Percentiles rank a stretch among this genome's conserved stretches.
Conservation (phyloP, 2,329 filamentous ascomycete genomes). For the Penicillium brevicompactum region DNA sequence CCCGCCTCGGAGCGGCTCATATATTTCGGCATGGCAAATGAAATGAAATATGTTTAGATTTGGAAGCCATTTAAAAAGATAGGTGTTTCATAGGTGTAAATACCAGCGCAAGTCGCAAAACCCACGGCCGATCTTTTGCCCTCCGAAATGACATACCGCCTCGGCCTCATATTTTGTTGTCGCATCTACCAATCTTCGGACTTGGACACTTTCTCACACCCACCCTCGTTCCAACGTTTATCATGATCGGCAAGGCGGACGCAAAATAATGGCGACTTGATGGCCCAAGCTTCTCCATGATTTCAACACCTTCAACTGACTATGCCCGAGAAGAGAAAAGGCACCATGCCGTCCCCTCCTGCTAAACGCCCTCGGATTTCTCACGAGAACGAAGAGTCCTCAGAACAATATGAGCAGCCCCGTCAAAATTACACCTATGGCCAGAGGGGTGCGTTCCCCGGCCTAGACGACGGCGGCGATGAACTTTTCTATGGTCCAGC, state of each 20-base stretch:
- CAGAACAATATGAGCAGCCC: constrained; percentile 38
- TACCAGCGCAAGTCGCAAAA: background rate
- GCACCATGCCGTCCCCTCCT: constrained; percentile 22
- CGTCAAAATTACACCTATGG: constrained; percentile 67
- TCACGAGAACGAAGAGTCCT: constrained; percentile 29
- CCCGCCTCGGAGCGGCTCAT: background rate
- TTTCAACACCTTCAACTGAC: constrained; percentile 17
- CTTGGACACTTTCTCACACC: background rate
- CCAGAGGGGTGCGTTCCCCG: constrained; percentile 71
- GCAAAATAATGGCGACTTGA: background rate
- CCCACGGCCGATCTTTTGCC: background rate
- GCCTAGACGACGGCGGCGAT: constrained; percentile 54
- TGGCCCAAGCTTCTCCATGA: constrained; percentile 30
- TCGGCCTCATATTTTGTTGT: background rate
- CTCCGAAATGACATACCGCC: background rate
- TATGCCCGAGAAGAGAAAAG: constrained; percentile 40
- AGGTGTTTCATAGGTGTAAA: background rate
- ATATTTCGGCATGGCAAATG: background rate
- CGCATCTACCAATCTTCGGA: background rate
- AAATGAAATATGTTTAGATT: background rate
- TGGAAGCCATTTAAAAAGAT: background rate
- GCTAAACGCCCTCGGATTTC: constrained; percentile 36
- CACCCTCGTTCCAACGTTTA: background rate
- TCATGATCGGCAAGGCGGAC: background rate
- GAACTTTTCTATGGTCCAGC: constrained; percentile 70